Evolutionary conservation across 2,329 filamentous ascomycete species (phyloP).

Genomic region (Fusarium penzigii): DNA sequence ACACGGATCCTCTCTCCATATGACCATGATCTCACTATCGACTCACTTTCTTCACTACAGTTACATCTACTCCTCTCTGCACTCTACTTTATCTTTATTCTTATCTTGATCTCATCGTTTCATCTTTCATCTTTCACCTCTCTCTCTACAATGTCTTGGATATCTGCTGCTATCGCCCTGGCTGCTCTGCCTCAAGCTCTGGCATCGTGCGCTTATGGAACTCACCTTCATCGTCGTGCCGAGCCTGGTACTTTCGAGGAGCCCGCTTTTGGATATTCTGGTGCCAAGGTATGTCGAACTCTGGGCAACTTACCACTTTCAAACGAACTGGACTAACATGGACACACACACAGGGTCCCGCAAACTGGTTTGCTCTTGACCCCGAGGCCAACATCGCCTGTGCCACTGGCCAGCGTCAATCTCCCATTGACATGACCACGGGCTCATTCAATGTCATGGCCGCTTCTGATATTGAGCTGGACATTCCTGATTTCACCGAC

Average conservation of each 20-base stretch:
- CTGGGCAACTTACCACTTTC: constrained; percentile 2
- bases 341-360: constrained; percentile 42
- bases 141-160: constrained; percentile 11
- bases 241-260: constrained; percentile 33
- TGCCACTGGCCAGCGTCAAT: constrained; percentile 51
- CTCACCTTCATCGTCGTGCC: constrained; percentile 35
- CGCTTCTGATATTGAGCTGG: constrained; percentile 34
- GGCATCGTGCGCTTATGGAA: constrained; percentile 44
- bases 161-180: constrained; percentile 11
- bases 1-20: no score
- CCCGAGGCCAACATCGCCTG: constrained; percentile 45
- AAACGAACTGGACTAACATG: not conserved
- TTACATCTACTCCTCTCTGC: not conserved
- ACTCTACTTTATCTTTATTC: not conserved
- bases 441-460: constrained; percentile 28
- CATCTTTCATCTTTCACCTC: not conserved
- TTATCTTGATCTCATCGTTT: not conserved
- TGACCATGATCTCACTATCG: no score
- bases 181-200: constrained; percentile 20
- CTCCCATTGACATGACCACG: constrained; percentile 53
- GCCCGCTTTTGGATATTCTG: constrained; percentile 41
- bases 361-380: constrained; percentile 53
- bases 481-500: constrained; percentile 37
- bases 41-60: no score
- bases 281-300: constrained; percentile 31